Evolutionary conservation across 1,284 basidiomycete species (phyloP).

Genomic region (Pisolithus thermaeus): DNA sequence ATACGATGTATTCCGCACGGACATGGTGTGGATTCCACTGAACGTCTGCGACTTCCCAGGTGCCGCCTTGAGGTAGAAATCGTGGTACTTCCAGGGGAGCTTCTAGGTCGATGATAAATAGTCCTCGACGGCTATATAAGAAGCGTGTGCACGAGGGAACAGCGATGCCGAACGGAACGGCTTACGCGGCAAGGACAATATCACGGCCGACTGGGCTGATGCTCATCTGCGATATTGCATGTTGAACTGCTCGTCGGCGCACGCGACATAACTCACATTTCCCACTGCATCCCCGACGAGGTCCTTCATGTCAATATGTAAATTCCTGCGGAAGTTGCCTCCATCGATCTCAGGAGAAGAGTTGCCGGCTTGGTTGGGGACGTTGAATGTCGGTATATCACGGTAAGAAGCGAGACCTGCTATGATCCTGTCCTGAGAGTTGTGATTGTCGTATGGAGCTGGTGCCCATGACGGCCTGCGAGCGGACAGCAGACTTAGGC

Average conservation of each 20-base stretch:
- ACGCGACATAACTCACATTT: conserved; percentile 48
- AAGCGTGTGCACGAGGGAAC: conserved; percentile 2
- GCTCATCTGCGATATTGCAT: conserved; percentile 52
- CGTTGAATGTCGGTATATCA: conserved; percentile 22
- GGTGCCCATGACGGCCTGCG: conserved; percentile 31
- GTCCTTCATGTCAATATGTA: conserved; percentile 72
- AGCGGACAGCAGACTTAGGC: conserved; percentile 28
- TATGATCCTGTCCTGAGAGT: conserved; percentile 20
- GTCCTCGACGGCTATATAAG: conserved; percentile 67
- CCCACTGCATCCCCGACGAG: conserved; percentile 77
- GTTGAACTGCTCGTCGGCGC: conserved; percentile 3
- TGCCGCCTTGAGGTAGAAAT: conserved; percentile 91
- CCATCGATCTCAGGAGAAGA: conserved; percentile 44
- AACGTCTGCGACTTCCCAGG: conserved; percentile 94
- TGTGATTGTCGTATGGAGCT: conserved; percentile 19
- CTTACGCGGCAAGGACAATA: conserved; percentile 75
- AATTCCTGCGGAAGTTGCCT: conserved; percentile 47
- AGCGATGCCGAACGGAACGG: conserved; percentile 1
- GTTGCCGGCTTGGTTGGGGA: conserved; percentile 11
- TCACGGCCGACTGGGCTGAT: conserved; percentile 77
- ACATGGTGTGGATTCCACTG: conserved; percentile 95
- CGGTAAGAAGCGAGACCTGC: conserved; percentile 24
- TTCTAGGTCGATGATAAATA: conserved; percentile 96
- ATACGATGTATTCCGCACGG: conserved; percentile 86
- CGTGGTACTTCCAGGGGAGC: conserved; percentile 84